These are phyloP conservation scores for Acacia melanoxylon DNA, from an alignment of 306 rosid species.

Conservation along the genomic window DNA sequence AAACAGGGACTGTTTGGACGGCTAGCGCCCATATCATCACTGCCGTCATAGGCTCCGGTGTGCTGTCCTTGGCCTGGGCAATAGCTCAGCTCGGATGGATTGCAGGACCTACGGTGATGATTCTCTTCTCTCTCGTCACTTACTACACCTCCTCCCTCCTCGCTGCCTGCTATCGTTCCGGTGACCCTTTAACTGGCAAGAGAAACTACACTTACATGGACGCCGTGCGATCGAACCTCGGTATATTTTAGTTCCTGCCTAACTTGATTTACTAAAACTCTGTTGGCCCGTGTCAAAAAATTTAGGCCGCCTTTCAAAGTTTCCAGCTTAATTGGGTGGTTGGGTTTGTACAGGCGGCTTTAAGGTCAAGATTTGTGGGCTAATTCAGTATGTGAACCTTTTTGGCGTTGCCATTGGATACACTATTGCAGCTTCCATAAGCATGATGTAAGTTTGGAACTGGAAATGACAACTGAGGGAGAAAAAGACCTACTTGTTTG, in stretches of 20 bases:
- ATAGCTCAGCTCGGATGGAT: conserved; percentile 56
- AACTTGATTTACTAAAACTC: neutral
- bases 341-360: conserved; percentile 34
- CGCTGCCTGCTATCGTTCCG: conserved; percentile 36
- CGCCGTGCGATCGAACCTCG: conserved; percentile 40
- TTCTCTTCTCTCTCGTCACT: conserved; percentile 45
- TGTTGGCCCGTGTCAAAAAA: neutral
- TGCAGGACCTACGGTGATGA: conserved; percentile 47
- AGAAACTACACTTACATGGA: conserved; percentile 47
- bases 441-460: conserved; percentile 73
- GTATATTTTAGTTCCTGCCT: conserved; percentile 6
- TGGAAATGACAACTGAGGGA: neutral
- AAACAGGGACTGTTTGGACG: conserved; percentile 44
- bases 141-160: conserved; percentile 43
- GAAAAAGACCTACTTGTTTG: neutral
- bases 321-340: conserved; percentile 4
- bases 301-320: neutral
- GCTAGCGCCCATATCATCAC: conserved; percentile 49
- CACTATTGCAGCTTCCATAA: conserved; percentile 84
- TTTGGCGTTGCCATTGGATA: conserved; percentile 80
- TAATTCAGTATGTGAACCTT: conserved; percentile 69
- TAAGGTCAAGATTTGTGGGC: conserved; percentile 39
- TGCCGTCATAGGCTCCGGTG: conserved; percentile 53
- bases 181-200: conserved; percentile 43
- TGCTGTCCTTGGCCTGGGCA: conserved; percentile 50